Conservation (phyloP, 257 asterid genomes). For the Nicotiana obtusifolia region DNA sequence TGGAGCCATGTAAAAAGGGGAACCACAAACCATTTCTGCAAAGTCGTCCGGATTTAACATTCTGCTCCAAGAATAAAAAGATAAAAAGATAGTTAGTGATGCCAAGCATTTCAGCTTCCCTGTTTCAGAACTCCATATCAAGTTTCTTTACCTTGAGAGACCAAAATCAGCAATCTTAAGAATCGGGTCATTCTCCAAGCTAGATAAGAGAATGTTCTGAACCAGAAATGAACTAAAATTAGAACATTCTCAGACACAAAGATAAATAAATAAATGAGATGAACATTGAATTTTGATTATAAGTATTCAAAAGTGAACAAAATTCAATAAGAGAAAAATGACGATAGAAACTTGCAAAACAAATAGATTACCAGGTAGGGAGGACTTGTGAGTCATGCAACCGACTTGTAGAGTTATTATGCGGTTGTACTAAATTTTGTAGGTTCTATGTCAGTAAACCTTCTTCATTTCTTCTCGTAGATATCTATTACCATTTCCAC, state of each 20-base stretch:
- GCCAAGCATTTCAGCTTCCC: neutral
- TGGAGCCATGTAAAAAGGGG: constrained; percentile 58
- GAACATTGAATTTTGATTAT: neutral
- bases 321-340: neutral
- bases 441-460: neutral
- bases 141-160: constrained; percentile 38
- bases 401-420: neutral
- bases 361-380: neutral
- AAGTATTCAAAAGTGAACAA: neutral
- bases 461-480: neutral
- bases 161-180: constrained; percentile 61
- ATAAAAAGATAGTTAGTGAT: constrained; percentile 2
- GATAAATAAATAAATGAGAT: neutral
- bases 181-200: constrained; percentile 28
- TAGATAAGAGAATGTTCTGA: constrained; percentile 46
- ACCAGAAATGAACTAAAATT: neutral
- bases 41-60: constrained; percentile 30
- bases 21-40: constrained; percentile 44
- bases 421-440: neutral
- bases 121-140: neutral
- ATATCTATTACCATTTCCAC: neutral
- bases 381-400: neutral
- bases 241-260: neutral
- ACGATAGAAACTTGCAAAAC: neutral
- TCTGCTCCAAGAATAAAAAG: constrained; percentile 24